Conservation (phyloP, 495 filamentous ascomycete species). For the Trichodelitschia bisporula region DNA sequence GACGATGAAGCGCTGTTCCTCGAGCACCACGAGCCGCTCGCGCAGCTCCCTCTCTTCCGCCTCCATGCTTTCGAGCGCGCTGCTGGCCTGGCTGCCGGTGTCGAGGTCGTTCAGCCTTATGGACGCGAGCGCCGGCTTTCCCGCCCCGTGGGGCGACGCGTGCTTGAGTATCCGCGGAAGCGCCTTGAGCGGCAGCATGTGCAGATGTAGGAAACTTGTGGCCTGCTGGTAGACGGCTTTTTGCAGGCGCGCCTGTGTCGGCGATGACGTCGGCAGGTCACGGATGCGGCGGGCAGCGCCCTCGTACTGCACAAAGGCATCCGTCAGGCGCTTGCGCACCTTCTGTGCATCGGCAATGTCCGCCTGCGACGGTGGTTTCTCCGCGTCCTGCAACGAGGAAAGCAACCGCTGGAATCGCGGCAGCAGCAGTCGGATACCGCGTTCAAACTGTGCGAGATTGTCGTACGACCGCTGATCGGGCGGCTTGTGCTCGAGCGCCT, state of each 20-base stretch:
- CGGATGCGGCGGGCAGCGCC: slow-evolving; percentile 60
- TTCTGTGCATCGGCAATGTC: slow-evolving; percentile 77
- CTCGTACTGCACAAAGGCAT: slow-evolving; percentile 80
- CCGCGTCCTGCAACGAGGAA: slow-evolving; percentile 39
- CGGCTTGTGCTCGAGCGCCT: slow-evolving; percentile 39
- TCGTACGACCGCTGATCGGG: slow-evolving; percentile 64
- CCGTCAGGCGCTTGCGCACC: slow-evolving; percentile 71
- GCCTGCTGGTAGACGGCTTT: slow-evolving; percentile 67
- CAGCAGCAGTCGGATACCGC: slow-evolving; percentile 60
- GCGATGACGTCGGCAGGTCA: slow-evolving; percentile 45
- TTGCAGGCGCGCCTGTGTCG: slow-evolving; percentile 53
- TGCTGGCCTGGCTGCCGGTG: slow-evolving; percentile 16
- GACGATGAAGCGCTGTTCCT: slow-evolving; percentile 87
- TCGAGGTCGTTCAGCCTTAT: slow-evolving; percentile 35
- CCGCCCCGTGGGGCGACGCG: slow-evolving; percentile 25
- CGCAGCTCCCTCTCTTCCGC: slow-evolving; percentile 67
- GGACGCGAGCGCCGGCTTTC: slow-evolving; percentile 25
- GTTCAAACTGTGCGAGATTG: slow-evolving; percentile 69
- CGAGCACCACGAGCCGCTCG: slow-evolving; percentile 67
- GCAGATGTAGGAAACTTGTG: slow-evolving; percentile 62
- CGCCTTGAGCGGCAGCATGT: slow-evolving; percentile 79
- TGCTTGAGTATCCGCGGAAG: slow-evolving; percentile 64
- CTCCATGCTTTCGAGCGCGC: slow-evolving; percentile 41
- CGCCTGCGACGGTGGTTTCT: slow-evolving; percentile 43
- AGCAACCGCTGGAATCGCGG: slow-evolving; percentile 74